phyloP scores from a whole-genome alignment of 768 basidiomycete species.

The Phallus indusiatus region DNA sequence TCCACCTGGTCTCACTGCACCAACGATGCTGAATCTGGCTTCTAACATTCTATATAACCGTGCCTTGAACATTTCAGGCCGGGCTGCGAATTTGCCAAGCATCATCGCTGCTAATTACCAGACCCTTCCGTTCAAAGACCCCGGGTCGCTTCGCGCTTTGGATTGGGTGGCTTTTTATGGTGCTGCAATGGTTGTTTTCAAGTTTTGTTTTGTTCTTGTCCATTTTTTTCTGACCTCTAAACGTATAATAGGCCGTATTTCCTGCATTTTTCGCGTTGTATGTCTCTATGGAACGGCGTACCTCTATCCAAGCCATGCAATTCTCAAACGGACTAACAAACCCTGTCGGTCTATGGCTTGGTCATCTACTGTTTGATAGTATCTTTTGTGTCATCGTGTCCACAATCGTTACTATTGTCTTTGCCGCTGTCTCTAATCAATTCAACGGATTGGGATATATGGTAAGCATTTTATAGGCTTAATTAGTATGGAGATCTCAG shows the following conservation, averaged over 20 bases:
- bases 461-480: constrained; percentile 31
- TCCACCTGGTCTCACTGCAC: constrained; percentile 48
- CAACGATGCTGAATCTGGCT: constrained; percentile 55
- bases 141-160: constrained; percentile 49
- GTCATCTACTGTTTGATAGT: constrained; percentile 68
- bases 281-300: constrained; percentile 60
- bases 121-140: constrained; percentile 45
- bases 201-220: not conserved
- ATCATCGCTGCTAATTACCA: constrained; percentile 51
- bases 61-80: constrained; percentile 45
- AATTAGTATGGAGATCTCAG: not conserved
- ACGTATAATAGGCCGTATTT: constrained; percentile 45
- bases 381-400: constrained; percentile 49
- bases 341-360: constrained; percentile 66
- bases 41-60: constrained; percentile 58
- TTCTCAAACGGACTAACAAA: constrained; percentile 65
- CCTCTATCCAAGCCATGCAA: constrained; percentile 72
- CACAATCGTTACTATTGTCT: constrained; percentile 55
- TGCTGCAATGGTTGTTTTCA: constrained; percentile 48
- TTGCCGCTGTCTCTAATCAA: constrained; percentile 44
- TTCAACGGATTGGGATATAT: constrained; percentile 61
- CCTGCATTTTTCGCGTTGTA: constrained; percentile 80
- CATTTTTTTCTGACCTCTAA: constrained; percentile 1
- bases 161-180: constrained; percentile 73
- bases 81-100: constrained; percentile 28